Base-by-base conservation (phyloP, 306 rosid genomes). In the Gillenia trifoliata region DNA sequence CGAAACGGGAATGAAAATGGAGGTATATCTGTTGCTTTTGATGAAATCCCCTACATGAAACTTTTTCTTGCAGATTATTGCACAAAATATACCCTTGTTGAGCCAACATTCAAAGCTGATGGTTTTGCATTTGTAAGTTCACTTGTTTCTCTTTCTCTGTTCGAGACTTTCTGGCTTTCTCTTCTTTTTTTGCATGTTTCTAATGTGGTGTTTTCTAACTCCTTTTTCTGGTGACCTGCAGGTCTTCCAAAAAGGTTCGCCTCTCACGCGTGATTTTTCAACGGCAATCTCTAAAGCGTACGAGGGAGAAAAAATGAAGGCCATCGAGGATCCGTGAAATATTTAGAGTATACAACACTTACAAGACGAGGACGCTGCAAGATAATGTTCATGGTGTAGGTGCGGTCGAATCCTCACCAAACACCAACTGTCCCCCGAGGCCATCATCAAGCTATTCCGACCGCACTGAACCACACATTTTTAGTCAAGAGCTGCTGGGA, bases 101-200 rank as follows among this genome's bases (percentile, higher is more conserved):
- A 80, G 41, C 88, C 89, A 4, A 79, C 43, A 26, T 87, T 83
- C 54, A 81, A 72, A 68, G 66, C 82, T 0, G 86, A 82, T 6
- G 95, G 97, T 31, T 88, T 88, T 80, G 90, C 86, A 55, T 91
- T 89, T 75, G 97, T 91, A 78, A 87, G 86, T 75, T 45, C 64
- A 66, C 15, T 3, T 16, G 10, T 28, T 8, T 45, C 16, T 68
- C n/a, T n/a, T n/a, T n/a, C n/a, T n/a, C n/a, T n/a, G n/a, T n/a
- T n/a, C n/a, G n/a, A n/a, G n/a, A n/a, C 10, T 45, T 10, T 43
- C 0, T 17, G 57, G 12, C 20, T 3, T 59, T 59, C 64, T 25
- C 30, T 23, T 11, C 31, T 2, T 25, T 10, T 25, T 11, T 6
- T 47, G 2, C 26, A 47, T 3, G 8, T 52, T 47, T 41, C 60